These are phyloP conservation scores for Mycena floridula DNA, from an alignment of 768 basidiomycete species.

Conservation along the genomic window DNA sequence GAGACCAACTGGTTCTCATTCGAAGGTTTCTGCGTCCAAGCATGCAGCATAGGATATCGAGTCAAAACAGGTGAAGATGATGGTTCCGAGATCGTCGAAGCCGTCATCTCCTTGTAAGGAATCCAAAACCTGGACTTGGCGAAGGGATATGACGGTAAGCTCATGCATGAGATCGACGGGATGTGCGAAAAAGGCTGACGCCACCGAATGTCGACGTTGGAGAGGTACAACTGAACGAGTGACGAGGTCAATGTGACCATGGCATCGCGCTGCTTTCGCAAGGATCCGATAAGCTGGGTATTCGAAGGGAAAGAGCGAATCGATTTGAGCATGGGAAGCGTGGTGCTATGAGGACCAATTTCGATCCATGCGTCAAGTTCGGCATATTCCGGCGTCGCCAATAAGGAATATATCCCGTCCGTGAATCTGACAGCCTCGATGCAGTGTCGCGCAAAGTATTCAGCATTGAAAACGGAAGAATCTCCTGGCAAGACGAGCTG, in stretches of 20 bases:
- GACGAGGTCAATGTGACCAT: constrained; percentile 40
- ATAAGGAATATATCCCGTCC: constrained; percentile 38
- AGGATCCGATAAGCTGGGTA: constrained; percentile 38
- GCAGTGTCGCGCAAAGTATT: constrained; percentile 58
- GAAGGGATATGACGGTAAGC: constrained; percentile 63
- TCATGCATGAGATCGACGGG: constrained; percentile 32
- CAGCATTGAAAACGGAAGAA: constrained; percentile 33
- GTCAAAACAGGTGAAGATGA: constrained; percentile 18
- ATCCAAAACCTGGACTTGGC: constrained; percentile 52
- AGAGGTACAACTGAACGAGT: constrained; percentile 43
- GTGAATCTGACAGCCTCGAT: constrained; percentile 51
- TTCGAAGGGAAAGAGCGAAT: constrained; percentile 25
- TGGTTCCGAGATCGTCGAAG: background rate
- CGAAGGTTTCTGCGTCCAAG: constrained; percentile 38
- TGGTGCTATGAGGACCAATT: constrained; percentile 56
- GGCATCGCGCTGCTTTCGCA: constrained; percentile 37
- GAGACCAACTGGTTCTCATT: constrained; percentile 28
- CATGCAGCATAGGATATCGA: constrained; percentile 21
- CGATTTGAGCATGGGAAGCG: constrained; percentile 50
- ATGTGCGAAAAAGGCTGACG: constrained; percentile 44
- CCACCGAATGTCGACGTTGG: constrained; percentile 43
- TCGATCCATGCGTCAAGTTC: constrained; percentile 52
- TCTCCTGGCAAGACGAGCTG: constrained; percentile 48
- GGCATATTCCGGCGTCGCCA: constrained; percentile 18
- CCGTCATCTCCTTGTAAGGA: constrained; percentile 27